Evolutionary conservation across 1,284 basidiomycete species (phyloP).

Genomic region (Microbotryum saponariae): DNA sequence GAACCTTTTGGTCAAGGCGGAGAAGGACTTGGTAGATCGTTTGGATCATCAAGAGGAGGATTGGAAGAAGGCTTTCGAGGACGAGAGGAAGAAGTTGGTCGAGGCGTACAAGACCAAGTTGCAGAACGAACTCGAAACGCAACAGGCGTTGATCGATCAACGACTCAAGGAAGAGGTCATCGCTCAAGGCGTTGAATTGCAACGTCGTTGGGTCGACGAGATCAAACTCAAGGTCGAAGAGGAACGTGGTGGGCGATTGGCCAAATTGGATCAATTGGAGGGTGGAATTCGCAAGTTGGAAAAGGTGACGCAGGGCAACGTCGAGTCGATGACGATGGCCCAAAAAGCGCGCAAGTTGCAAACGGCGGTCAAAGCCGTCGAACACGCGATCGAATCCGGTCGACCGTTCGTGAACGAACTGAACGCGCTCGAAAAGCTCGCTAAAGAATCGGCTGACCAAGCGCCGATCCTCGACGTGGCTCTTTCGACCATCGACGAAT

Average conservation of each 20-base stretch:
- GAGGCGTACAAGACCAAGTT: slow-evolving; percentile 78
- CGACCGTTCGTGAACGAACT: slow-evolving; percentile 28
- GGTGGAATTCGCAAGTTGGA: slow-evolving; percentile 84
- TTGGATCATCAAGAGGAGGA: slow-evolving; percentile 78
- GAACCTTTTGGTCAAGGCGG: slow-evolving; percentile 68
- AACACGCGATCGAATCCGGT: slow-evolving; percentile 46
- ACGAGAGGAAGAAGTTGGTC: slow-evolving; percentile 67
- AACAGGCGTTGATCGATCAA: slow-evolving; percentile 89
- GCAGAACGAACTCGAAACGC: slow-evolving; percentile 73
- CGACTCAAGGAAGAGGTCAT: slow-evolving; percentile 89
- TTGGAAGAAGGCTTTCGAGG: slow-evolving; percentile 73
- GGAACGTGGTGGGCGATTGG: slow-evolving; percentile 89
- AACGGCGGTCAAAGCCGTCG: slow-evolving; percentile 54
- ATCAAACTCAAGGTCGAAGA: slow-evolving; percentile 93
- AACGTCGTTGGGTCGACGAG: slow-evolving; percentile 90
- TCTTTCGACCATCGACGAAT: slow-evolving; percentile 53
- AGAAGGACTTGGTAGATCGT: slow-evolving; percentile 75
- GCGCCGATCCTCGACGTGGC: slow-evolving; percentile 54
- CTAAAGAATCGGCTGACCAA: slow-evolving; percentile 17
- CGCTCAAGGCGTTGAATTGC: slow-evolving; percentile 92
- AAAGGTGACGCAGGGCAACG: slow-evolving; percentile 80
- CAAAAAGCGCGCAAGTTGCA: slow-evolving; percentile 68
- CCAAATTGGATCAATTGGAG: slow-evolving; percentile 88
- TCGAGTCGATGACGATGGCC: slow-evolving; percentile 72
- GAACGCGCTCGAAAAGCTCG: slow-evolving; percentile 24